These are phyloP conservation scores for Chlorella sp. DNA, from an alignment of 139 green algal genomes.

Conservation along the genomic window DNA sequence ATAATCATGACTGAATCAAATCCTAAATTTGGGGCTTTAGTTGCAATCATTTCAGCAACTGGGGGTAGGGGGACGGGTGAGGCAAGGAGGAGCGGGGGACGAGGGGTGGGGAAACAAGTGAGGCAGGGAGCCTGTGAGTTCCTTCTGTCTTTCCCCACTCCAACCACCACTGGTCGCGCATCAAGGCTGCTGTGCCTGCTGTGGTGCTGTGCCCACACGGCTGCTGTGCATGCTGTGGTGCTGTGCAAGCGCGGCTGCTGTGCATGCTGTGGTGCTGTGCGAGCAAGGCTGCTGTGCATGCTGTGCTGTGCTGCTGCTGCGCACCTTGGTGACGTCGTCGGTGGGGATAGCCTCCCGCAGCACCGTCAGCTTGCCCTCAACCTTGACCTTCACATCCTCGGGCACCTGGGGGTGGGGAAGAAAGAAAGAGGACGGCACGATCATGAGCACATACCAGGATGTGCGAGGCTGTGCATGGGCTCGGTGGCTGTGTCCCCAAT, in stretches of 20 bases:
- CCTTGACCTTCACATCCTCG: slow-evolving; percentile 84
- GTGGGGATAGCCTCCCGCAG: slow-evolving; percentile 77
- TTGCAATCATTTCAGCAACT: too few relatives aligned
- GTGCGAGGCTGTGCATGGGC: too few relatives aligned
- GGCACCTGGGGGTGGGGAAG: slow-evolving; percentile 47
- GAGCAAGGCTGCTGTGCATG: not conserved
- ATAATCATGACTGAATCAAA: too few relatives aligned
- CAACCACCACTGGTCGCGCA: too few relatives aligned
- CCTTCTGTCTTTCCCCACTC: too few relatives aligned
- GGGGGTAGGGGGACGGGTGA: not conserved
- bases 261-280: too few relatives aligned
- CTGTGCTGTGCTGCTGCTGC: not conserved
- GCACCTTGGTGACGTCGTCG: slow-evolving; percentile 69
- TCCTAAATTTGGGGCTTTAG: too few relatives aligned
- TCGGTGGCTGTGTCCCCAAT: too few relatives aligned
- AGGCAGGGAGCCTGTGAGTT: too few relatives aligned
- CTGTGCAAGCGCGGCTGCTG: not conserved
- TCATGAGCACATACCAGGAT: not conserved
- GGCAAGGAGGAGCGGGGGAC: not conserved
- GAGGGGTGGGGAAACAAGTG: not conserved
- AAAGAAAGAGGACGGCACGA: not conserved
- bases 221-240: too few relatives aligned
- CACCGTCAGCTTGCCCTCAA: slow-evolving; percentile 85
- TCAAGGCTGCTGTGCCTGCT: too few relatives aligned
- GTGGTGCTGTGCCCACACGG: too few relatives aligned